phyloP scores from a whole-genome alignment of 805 yeast genomes.

The Ogataea kodamae region DNA sequence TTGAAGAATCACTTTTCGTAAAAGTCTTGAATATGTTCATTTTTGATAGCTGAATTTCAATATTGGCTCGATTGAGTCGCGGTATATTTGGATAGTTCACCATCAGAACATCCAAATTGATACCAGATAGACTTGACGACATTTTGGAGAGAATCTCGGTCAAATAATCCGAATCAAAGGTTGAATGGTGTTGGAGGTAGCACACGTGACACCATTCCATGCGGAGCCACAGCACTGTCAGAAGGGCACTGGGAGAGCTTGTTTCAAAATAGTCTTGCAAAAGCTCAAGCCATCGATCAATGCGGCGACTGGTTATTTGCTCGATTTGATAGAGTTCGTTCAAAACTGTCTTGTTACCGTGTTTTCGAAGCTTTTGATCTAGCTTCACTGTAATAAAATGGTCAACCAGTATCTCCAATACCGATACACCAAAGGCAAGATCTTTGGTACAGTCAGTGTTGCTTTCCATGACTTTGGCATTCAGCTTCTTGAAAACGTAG shows the following conservation, averaged over 20 bases:
- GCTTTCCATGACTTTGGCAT: constrained; percentile 4
- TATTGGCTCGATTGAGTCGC: constrained; percentile 44
- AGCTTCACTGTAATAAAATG: constrained; percentile 33
- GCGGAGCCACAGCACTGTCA: constrained; percentile 30
- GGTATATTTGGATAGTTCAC: constrained; percentile 63
- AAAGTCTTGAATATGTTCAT: constrained; percentile 66
- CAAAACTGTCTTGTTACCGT: constrained; percentile 14
- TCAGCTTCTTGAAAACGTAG: constrained; percentile 17
- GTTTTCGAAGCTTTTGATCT: constrained; percentile 24
- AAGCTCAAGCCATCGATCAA: constrained; percentile 46
- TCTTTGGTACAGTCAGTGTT: neutral
- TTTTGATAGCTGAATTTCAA: constrained; percentile 64
- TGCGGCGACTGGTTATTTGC: constrained; percentile 38
- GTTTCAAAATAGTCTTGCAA: constrained; percentile 30
- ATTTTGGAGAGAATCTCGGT: constrained; percentile 30
- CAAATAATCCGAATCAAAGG: constrained; percentile 32
- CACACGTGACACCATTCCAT: constrained; percentile 48
- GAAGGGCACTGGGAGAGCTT: neutral
- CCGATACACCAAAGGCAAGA: constrained; percentile 31
- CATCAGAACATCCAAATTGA: constrained; percentile 37
- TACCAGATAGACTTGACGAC: constrained; percentile 22
- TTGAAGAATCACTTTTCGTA: constrained; percentile 42
- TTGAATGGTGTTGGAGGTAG: constrained; percentile 36
- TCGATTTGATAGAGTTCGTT: constrained; percentile 37
- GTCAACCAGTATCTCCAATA: constrained; percentile 45